Conservation (phyloP, 2,329 filamentous ascomycete species). For the Colletotrichum sublineola region DNA sequence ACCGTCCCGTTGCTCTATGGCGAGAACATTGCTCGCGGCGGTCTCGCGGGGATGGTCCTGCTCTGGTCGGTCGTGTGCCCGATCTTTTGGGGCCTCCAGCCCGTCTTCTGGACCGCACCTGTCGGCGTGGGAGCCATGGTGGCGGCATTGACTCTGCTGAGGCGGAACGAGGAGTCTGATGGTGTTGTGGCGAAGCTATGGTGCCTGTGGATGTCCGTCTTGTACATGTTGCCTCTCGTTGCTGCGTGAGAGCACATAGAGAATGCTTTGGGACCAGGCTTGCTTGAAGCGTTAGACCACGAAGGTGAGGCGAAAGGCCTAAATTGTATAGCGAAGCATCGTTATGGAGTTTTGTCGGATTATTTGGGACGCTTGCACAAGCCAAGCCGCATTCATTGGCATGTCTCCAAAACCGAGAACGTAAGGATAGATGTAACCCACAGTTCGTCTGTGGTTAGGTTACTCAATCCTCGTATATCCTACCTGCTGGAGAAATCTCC, state of each 20-base stretch:
- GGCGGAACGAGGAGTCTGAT: slow-evolving; percentile 43
- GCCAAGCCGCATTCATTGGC: background rate
- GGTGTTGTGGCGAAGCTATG: slow-evolving; percentile 46
- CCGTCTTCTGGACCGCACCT: slow-evolving; percentile 11
- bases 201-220: slow-evolving; percentile 45
- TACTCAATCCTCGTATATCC: background rate
- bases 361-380: background rate
- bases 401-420: background rate
- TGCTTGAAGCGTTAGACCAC: too few relatives aligned
- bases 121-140: slow-evolving; percentile 11
- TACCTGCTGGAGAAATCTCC: background rate
- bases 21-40: slow-evolving; percentile 41
- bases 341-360: background rate
- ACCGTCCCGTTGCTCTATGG: slow-evolving; percentile 48
- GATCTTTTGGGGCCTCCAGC: slow-evolving; percentile 5
- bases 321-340: background rate
- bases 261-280: too few relatives aligned
- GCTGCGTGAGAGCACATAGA: background rate
- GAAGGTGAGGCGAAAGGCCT: background rate
- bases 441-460: background rate
- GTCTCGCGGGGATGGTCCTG: slow-evolving; percentile 42
- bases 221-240: slow-evolving; percentile 44
- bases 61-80: slow-evolving; percentile 19
- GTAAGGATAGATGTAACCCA: background rate
- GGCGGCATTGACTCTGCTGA: slow-evolving; percentile 41